These are phyloP conservation scores for Skeletonema grethae DNA, from an alignment of 108 stramenopile species.

Conservation along the genomic window DNA sequence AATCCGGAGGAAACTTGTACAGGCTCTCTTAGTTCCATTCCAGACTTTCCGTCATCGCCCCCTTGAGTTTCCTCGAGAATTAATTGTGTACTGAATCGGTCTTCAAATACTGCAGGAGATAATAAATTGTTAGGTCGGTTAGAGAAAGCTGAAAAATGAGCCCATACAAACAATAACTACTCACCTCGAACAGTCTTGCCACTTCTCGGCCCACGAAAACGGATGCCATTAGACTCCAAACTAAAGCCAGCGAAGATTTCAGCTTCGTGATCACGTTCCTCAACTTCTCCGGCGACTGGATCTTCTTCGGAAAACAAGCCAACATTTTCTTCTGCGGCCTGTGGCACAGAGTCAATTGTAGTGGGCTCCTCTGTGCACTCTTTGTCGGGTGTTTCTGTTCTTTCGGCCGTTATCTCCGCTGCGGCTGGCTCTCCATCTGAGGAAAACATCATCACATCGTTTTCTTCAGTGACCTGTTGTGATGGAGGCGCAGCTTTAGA, in stretches of 20 bases:
- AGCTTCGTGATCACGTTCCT: neutral
- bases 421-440: neutral
- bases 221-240: conserved; percentile 4
- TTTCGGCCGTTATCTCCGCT: neutral
- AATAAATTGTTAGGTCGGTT: neutral
- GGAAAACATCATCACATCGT: neutral
- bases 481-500: neutral
- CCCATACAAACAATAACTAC: neutral
- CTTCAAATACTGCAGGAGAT: neutral
- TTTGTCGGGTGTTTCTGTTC: too few relatives aligned
- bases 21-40: conserved; percentile 11
- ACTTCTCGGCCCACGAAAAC: conserved; percentile 1
- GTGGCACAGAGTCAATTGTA: neutral
- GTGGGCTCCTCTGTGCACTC: neutral
- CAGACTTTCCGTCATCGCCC: neutral
- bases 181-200: neutral
- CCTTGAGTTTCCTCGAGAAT: neutral
- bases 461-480: neutral
- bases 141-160: neutral
- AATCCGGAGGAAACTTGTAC: conserved; percentile 12
- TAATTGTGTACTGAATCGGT: neutral
- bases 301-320: neutral
- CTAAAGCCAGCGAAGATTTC: conserved; percentile 5
- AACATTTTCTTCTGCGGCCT: neutral
- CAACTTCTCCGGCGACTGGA: neutral